Evolutionary conservation across 257 asterid genomes (phyloP), one percentile per base, ranked within the genome.

Genomic region (Catharanthus roseus): DNA sequence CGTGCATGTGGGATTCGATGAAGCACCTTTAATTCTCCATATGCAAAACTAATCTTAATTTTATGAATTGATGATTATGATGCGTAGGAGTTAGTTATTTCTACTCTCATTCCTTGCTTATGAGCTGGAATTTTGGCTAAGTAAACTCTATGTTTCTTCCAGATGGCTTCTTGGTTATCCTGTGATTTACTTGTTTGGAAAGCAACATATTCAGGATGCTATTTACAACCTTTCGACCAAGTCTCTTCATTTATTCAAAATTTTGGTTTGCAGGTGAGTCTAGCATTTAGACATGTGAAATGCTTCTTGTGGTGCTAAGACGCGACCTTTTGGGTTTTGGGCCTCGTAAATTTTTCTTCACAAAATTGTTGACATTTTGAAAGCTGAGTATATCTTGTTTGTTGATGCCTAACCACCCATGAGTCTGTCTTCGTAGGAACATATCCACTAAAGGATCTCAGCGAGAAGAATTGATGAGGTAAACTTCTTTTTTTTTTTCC

Each of bases 151-250:
- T 33, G 16, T 61, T 63, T 57, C 18, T 44, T 67, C 57, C 86
- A 89, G 96, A 75, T 91, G 97, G 97, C 84, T 91, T 76, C 96
- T 91, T 78, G 95, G 96, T 55, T 91, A 91, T 83, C 97, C 97
- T 1, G 91, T 89, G 50, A 82, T 91, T 29, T 91, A 91, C 77
- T 78, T 87, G 51, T 85, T 91, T 72, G 80, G 88, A 44, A 78
- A 80, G 83, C 85, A 86, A 47, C 84, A 82, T 42, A 86, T 91
- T 61, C 86, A 87, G 76, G 84, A 67, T 63, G 97, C 96, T 75
- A 74, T 91, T 60, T 78, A 67, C 64, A 91, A 85, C 74, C 97
- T 91, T 70, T 91, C 97, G 42, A 85, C 92, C 78, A 85, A 82
- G 82, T 81, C 86, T 39, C 88, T 90, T 36, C 88, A 90, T 81